These are phyloP conservation scores for Phytophthora ohioensis DNA, from an alignment of 352 stramenopile genomes.

Conservation along the genomic window DNA sequence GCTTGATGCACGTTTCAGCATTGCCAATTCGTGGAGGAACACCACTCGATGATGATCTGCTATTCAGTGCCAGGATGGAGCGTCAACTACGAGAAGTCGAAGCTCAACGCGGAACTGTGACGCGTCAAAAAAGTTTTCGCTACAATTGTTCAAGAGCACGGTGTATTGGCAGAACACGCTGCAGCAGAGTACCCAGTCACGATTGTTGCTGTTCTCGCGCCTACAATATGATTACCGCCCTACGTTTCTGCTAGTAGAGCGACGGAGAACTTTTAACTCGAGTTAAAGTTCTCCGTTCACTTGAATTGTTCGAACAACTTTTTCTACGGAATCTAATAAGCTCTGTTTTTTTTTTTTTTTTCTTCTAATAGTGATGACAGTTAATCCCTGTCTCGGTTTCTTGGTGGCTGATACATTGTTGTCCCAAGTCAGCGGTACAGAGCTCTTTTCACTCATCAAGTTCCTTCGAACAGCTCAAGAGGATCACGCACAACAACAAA, in stretches of 20 bases:
- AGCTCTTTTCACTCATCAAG: conserved; percentile 10
- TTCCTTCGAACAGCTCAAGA: conserved; percentile 1
- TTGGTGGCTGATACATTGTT: background rate
- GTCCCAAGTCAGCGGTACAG: background rate
- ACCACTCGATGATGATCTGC: conserved; percentile 11
- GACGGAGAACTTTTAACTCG: too few relatives aligned
- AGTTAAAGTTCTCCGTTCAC: too few relatives aligned
- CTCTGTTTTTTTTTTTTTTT: too few relatives aligned
- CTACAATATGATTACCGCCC: background rate
- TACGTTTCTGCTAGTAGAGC: too few relatives aligned
- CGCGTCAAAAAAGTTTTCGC: conserved; percentile 17
- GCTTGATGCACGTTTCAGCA: conserved; percentile 20
- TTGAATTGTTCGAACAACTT: too few relatives aligned
- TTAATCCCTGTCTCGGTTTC: background rate
- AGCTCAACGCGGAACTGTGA: conserved; percentile 14
- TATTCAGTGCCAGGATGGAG: conserved; percentile 19
- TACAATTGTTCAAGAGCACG: conserved; percentile 12
- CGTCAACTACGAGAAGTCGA: conserved; percentile 18
- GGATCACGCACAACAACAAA: too few relatives aligned
- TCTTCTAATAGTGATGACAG: background rate
- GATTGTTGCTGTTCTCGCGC: conserved; percentile 7
- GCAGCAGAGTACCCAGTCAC: conserved; percentile 11
- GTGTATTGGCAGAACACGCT: conserved; percentile 15
- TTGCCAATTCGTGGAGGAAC: conserved; percentile 15
- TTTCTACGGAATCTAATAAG: too few relatives aligned